phyloP scores from a whole-genome alignment of 2,329 filamentous ascomycete species.

The Colletotrichum truncatum region DNA sequence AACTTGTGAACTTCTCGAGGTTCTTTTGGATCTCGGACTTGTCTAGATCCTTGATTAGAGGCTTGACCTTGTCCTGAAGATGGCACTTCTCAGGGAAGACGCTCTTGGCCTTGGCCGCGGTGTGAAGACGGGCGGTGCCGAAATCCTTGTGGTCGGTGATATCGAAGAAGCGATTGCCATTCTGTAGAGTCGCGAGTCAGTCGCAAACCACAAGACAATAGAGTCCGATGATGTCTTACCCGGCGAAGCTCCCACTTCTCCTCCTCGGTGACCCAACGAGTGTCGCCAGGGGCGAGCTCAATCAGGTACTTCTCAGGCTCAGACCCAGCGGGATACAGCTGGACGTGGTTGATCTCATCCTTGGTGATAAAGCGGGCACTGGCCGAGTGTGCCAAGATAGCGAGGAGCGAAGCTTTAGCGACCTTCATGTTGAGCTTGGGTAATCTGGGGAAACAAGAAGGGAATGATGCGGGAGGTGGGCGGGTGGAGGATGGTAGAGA shows the following conservation, averaged over 20 bases:
- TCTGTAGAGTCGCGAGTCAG: constrained; percentile 55
- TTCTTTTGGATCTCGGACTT: constrained; percentile 82
- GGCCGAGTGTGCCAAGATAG: constrained; percentile 62
- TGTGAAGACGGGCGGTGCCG: constrained; percentile 54
- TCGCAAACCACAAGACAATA: not conserved
- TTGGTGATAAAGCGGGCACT: constrained; percentile 66
- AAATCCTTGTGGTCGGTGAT: constrained; percentile 81
- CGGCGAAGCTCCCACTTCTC: constrained; percentile 92
- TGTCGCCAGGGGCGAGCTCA: constrained; percentile 85
- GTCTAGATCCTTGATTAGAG: constrained; percentile 74
- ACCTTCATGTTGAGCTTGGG: constrained; percentile 57
- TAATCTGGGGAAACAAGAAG: not conserved
- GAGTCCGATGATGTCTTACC: constrained; percentile 56
- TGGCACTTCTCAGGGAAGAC: constrained; percentile 75
- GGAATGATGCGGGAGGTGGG: constrained; percentile 17
- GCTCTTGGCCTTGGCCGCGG: constrained; percentile 45
- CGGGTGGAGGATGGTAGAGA: constrained; percentile 11
- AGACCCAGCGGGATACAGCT: constrained; percentile 54
- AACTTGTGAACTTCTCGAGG: constrained; percentile 80
- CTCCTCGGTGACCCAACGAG: constrained; percentile 88
- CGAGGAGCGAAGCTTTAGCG: constrained; percentile 60
- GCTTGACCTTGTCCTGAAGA: constrained; percentile 72
- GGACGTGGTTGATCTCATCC: constrained; percentile 59
- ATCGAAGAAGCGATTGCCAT: constrained; percentile 92
- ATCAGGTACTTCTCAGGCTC: constrained; percentile 73